Evolutionary conservation across 495 filamentous ascomycete species (phyloP).

Genomic region (Xylaria castorea): DNA sequence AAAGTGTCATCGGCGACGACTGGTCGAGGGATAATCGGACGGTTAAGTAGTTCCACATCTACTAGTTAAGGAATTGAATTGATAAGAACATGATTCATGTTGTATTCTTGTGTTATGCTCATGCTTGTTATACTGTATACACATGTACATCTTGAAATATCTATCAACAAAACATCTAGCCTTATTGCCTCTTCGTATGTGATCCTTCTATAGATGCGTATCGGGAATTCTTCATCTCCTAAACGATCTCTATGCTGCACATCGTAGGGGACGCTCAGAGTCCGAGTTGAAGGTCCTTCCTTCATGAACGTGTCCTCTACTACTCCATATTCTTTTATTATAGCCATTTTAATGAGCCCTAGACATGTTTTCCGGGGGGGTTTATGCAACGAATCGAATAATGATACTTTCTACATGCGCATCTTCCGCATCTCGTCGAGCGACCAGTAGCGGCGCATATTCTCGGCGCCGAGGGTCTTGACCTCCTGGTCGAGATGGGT

Average conservation of each 20-base stretch:
- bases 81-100: slow-evolving; percentile 11
- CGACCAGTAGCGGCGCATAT: slow-evolving; percentile 87
- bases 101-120: background rate
- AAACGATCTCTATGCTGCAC: background rate
- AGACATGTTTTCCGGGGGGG: background rate
- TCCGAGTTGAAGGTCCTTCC: background rate
- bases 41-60: slow-evolving; percentile 21
- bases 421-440: slow-evolving; percentile 75
- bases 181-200: background rate
- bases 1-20: slow-evolving; percentile 26
- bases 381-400: background rate
- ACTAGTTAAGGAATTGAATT: slow-evolving; percentile 21
- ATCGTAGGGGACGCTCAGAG: background rate
- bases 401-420: slow-evolving; percentile 60
- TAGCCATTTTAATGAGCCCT: background rate
- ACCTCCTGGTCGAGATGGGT: slow-evolving; percentile 79
- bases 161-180: background rate
- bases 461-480: slow-evolving; percentile 72
- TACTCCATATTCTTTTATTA: background rate
- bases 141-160: background rate
- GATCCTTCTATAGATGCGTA: background rate
- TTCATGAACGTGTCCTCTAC: background rate
- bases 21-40: slow-evolving; percentile 25
- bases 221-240: background rate
- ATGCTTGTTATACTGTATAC: background rate